Base-by-base conservation (phyloP, 2,329 filamentous ascomycete genomes). In the Tolypocladium guangdongense region DNA sequence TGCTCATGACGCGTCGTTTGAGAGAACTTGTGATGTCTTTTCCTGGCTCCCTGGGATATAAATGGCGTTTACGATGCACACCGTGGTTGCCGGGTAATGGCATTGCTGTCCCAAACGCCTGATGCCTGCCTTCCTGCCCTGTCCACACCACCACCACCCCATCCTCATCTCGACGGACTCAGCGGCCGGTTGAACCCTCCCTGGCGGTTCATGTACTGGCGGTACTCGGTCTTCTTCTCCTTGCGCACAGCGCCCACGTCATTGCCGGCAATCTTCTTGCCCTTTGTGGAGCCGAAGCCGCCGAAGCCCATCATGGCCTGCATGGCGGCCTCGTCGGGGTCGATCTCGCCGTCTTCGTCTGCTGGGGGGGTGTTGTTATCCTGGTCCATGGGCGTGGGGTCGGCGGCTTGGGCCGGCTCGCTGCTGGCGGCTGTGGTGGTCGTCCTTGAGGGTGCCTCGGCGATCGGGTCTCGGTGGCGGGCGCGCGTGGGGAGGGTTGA, bases 161-260 rank as follows among this genome's bases (percentile, higher is more conserved):
- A 16, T n/a, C 16, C 27, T 61, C 54, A 76, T 50, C 74, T 62
- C 22, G 68, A 66, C 22, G 82, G 83, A 68, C 84, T 87, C 51
- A 91, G 72, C 47, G 88, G 87, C 62, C 88, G 73, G 67, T 92
- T 93, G 74, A 93, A 93, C 7, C 88, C 88, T 53, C 88, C 88
- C 51, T 83, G 76, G 54, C 88, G 80, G 65, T 93, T 93, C 83
- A 99, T 99, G 71, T 99, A 99, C 79, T 99, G 93, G 61, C 93
- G 80, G 66, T 96, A 97, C 75, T 95, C 82, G 16, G 86, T 88
- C 81, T 90, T 91, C 82, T 96, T 96, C 73, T 93, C 90, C 77
- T 93, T 96, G 60, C 86, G 77, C 51, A 96, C 83, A 0, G 77
- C 89, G 53, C 88, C 91, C 43, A 86, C 82, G 65, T 90, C 83